Evolutionary conservation across 2,329 filamentous ascomycete genomes (phyloP), one percentile per base, ranked within the genome.

Genomic region (Colletotrichum falcatum): DNA sequence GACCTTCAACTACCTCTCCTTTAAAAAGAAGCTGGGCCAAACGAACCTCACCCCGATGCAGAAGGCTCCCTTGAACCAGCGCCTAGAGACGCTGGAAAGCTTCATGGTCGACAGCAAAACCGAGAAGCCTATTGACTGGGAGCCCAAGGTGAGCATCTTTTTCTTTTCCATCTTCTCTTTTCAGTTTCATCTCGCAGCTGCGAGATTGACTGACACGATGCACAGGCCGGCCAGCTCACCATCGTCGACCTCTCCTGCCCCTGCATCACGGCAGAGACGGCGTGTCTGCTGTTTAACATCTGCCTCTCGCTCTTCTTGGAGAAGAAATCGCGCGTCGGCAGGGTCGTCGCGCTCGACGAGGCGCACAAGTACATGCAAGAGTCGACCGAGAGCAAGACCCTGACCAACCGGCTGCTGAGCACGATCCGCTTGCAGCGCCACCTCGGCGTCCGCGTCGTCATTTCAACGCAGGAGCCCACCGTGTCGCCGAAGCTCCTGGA

Each of bases 381-480:
- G 0, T 86, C 86, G 0, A 78, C 83, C 0, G 89, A 90, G 49
- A 87, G 88, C 1, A 77, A 81, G 2, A 81, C 81, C 0, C 83
- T 95, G 35, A 94, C 91, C 0, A 84, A 91, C 7, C 83, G 84
- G 0, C 82, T 95, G 0, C 81, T 93, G 0, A 82, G 84, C 0
- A 86, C 88, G 0, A 91, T 95, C 73, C 87, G 92, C 0, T 83
- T 91, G 23, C 92, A 95, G 78, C 89, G 92, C 0, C 93, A 95
- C 76, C 79, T 90, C 0, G 92, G 86, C 0, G 84, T 87, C 0
- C 86, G 92, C 0, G 83, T 94, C 5, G 77, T 95, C 51, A 90
- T 95, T 39, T 90, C 92, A 0, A 95, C 92, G 0, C 92, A 96
- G 76, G 93, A 95, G 75, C 93, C 92, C 0, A 93, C 91, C 0